Evolutionary conservation across 345 rosid genomes (phyloP).

Genomic region (Noccaea bulbosa): DNA sequence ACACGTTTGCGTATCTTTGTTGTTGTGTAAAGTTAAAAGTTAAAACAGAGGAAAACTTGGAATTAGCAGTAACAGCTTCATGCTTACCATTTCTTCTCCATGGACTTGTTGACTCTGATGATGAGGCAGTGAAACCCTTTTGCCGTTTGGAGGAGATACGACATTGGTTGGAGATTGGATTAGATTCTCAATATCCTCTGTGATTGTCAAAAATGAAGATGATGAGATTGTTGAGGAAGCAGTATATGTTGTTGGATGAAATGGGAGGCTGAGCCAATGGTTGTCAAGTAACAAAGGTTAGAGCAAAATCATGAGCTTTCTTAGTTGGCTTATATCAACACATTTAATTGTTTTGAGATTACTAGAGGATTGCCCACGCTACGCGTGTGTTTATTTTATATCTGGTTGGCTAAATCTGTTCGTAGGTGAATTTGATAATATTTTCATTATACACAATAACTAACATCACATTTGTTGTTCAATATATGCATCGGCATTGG

Average conservation of each 20-base stretch:
- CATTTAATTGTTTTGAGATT: too few relatives aligned
- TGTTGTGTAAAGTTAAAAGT: neutral
- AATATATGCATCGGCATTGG: too few relatives aligned
- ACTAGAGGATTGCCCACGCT: too few relatives aligned
- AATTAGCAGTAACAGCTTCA: slow-evolving; percentile 71
- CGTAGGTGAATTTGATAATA: too few relatives aligned
- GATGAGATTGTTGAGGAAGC: slow-evolving; percentile 17
- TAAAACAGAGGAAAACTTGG: slow-evolving; percentile 78
- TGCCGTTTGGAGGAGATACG: too few relatives aligned
- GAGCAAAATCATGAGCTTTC: neutral
- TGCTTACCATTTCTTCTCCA: slow-evolving; percentile 22
- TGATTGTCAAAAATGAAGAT: slow-evolving; percentile 19
- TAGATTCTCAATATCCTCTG: slow-evolving; percentile 59
- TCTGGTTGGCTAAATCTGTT: too few relatives aligned
- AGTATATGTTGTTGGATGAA: slow-evolving; percentile 53
- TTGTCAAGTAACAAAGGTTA: slow-evolving; percentile 39
- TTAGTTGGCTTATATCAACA: neutral
- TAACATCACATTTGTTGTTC: too few relatives aligned
- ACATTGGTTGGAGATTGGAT: neutral
- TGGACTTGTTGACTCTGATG: too few relatives aligned
- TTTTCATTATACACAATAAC: too few relatives aligned
- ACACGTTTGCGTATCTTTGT: neutral
- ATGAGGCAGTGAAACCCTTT: too few relatives aligned
- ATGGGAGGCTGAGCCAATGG: slow-evolving; percentile 62
- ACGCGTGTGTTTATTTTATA: too few relatives aligned